These are phyloP conservation scores for Saccharum officinarum DNA, from an alignment of 176 grass and related monocot genomes.

Conservation along the genomic window DNA sequence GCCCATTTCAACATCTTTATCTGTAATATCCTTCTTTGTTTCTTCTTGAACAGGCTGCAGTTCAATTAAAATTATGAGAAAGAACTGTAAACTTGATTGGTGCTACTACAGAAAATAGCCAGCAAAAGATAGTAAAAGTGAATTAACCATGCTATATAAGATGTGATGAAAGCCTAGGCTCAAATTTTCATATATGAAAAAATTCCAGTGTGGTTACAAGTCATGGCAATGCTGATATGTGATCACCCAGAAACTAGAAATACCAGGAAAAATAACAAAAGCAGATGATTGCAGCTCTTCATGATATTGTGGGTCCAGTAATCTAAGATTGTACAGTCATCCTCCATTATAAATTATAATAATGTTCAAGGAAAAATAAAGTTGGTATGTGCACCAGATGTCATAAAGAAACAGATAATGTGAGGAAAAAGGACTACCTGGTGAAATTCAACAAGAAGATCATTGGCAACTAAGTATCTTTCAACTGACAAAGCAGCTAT, in stretches of 20 bases:
- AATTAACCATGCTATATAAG: not conserved
- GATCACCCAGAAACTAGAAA: constrained; percentile 1
- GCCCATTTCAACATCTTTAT: constrained; percentile 85
- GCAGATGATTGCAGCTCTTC: not conserved
- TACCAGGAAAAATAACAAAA: not conserved
- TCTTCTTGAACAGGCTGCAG: constrained; percentile 77
- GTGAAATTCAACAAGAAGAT: constrained; percentile 98
- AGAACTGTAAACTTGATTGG: constrained; percentile 23
- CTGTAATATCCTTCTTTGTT: constrained; percentile 69
- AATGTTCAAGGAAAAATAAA: not conserved
- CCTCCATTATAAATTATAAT: constrained; percentile 6
- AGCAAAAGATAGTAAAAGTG: not conserved
- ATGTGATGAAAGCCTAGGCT: constrained; percentile 22
- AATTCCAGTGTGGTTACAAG: not conserved
- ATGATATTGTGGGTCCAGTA: constrained; percentile 4
- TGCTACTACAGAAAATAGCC: not conserved
- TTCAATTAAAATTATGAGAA: constrained; percentile 30
- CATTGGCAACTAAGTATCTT: constrained; percentile 86
- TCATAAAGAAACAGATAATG: not conserved
- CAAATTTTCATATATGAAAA: constrained; percentile 3
- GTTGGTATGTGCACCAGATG: not conserved
- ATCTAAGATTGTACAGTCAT: constrained; percentile 18
- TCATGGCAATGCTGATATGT: not conserved
- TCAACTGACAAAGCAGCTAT: constrained; percentile 95
- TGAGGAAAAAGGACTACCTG: constrained; percentile 49